phyloP scores from a whole-genome alignment of 2,329 filamentous ascomycete genomes.

The Hysterium pulicare region DNA sequence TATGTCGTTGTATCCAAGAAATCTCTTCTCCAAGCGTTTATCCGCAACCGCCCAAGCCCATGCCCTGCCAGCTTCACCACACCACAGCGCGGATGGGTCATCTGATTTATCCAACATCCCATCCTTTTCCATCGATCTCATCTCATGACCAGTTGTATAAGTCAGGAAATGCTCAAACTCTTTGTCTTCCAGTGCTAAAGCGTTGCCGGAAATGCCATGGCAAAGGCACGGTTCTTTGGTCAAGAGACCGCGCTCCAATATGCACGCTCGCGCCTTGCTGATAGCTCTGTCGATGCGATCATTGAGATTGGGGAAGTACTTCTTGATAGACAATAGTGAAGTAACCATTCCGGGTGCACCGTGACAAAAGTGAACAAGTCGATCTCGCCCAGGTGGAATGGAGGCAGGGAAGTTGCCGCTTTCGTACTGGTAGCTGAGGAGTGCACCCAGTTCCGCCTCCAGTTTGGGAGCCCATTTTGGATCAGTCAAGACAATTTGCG shows the following conservation, averaged over 20 bases:
- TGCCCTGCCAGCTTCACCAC: conserved; percentile 47
- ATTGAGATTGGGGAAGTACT: conserved; percentile 54
- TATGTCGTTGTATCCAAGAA: conserved; percentile 51
- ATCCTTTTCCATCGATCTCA: conserved; percentile 53
- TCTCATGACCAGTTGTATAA: conserved; percentile 55
- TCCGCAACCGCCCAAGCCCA: conserved; percentile 49
- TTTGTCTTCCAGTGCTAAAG: conserved; percentile 52
- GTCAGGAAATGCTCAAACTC: conserved; percentile 57
- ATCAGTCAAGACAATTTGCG: conserved; percentile 62
- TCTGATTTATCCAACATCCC: conserved; percentile 51
- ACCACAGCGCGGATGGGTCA: conserved; percentile 50
- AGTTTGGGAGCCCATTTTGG: conserved; percentile 54
- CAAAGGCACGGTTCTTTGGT: conserved; percentile 65
- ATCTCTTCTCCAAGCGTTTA: conserved; percentile 43
- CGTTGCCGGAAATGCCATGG: conserved; percentile 64
- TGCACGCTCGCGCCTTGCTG: conserved; percentile 49
- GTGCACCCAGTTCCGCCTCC: conserved; percentile 49
- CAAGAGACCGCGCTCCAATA: conserved; percentile 57
- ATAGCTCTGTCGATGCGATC: conserved; percentile 54
- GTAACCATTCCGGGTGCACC: conserved; percentile 62
- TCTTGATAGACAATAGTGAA: conserved; percentile 55
- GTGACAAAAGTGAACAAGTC: conserved; percentile 64
- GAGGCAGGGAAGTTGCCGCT: conserved; percentile 64
- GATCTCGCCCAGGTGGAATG: conserved; percentile 47
- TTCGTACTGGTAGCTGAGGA: conserved; percentile 59